These are phyloP conservation scores for Yarrowia yakushimensis DNA, from an alignment of 805 yeast genomes.

Conservation along the genomic window DNA sequence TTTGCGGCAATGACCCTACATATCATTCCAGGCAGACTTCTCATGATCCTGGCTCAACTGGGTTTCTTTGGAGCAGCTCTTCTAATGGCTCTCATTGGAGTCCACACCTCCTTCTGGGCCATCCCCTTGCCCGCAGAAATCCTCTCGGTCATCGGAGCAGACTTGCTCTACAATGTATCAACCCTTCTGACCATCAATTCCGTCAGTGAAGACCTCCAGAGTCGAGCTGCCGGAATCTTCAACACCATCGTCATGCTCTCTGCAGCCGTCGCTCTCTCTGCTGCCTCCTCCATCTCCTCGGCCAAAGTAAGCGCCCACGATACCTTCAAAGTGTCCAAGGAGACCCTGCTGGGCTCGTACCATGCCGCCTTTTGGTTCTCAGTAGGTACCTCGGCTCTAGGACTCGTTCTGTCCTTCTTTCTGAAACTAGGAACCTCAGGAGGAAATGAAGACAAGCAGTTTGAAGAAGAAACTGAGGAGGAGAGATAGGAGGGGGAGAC, in stretches of 20 bases:
- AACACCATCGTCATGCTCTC: conserved; percentile 46
- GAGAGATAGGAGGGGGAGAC: neutral
- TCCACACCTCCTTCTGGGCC: conserved; percentile 42
- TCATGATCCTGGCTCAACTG: conserved; percentile 39
- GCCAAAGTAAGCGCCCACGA: conserved; percentile 25
- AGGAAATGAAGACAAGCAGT: neutral
- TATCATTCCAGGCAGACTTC: conserved; percentile 42
- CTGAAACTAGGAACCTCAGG: conserved; percentile 38
- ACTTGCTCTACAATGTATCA: conserved; percentile 46
- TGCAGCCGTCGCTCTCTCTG: conserved; percentile 44
- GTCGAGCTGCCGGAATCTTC: conserved; percentile 49
- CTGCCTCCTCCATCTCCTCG: conserved; percentile 41
- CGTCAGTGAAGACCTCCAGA: conserved; percentile 42
- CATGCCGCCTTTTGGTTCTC: conserved; percentile 42
- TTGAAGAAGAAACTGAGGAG: neutral
- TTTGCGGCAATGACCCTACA: conserved; percentile 49
- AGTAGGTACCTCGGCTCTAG: conserved; percentile 38
- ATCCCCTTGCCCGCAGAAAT: conserved; percentile 47
- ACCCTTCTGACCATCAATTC: conserved; percentile 45
- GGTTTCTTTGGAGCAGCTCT: conserved; percentile 42
- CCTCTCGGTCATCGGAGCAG: conserved; percentile 48
- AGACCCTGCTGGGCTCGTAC: conserved; percentile 28
- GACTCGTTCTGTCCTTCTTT: conserved; percentile 38
- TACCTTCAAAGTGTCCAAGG: conserved; percentile 24
- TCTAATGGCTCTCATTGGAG: conserved; percentile 44